Base-by-base conservation (phyloP, 225 moss, liverwort and hornwort genomes). In the Takakia lepidozioides region DNA sequence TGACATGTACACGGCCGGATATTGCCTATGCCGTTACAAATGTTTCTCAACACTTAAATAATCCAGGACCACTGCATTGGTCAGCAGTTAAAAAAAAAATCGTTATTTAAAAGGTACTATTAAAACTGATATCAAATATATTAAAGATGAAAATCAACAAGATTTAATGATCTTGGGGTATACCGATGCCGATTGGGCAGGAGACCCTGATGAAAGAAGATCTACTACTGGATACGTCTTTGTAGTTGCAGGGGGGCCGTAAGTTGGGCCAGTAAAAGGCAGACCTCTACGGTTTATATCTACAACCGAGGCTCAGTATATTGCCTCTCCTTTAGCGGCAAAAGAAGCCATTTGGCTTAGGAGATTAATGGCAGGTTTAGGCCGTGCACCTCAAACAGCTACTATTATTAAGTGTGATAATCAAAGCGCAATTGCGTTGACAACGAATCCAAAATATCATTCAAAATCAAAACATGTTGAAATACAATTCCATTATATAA, bases 281-380 rank as follows among this genome's bases (percentile, higher is more conserved):
- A 54, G 4, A 22, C 37, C 11, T 13, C 3, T 23, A 27, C 20
- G 0, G 14, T 11, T 11, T 22, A n/a, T 54, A 15, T 51, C 32
- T 3, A 32, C 0, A 21, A 51, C n/a, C 3, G 18, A 51, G 2
- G 51, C 10, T 7, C 13, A 54, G 23, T 41, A 54, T 35, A 54
- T 38, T 15, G 41, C 54, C 0, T 4, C 17, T 5, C 38, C 54
- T 2, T 22, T 39, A 0, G 54, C 32, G n/a, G 15, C 39, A 39
- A 42, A 39, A 19, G 38, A 54, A 28, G 54, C 54, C 28, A 42
- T 41, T 2, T 54, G 24, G 54, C 15, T 10, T 10, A 19, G 54
- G 7, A 2, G 25, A 41, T 18, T 39, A 5, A 4, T 54, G 20
- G 13, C 22, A 2, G 39, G 40, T 14, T 2, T 54, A n/a, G 25